Evolutionary conservation across 2,329 filamentous ascomycete genomes (phyloP).

Genomic region (Byssothecium circinans): DNA sequence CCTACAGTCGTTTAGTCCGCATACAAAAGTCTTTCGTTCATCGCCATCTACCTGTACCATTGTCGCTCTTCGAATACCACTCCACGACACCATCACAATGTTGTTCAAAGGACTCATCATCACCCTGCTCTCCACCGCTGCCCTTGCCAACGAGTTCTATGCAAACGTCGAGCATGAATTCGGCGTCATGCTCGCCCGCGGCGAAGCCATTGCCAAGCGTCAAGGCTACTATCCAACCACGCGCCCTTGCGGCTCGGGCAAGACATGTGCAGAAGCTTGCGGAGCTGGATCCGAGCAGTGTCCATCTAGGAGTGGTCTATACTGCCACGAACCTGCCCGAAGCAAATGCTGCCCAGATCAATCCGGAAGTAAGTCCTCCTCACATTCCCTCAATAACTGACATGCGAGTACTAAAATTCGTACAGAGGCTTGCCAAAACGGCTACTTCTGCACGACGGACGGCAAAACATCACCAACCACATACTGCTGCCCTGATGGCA

Average conservation of each 20-base stretch:
- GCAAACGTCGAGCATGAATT: slow-evolving; percentile 44
- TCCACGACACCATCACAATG: slow-evolving; percentile 25
- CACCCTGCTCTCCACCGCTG: slow-evolving; percentile 20
- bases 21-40: slow-evolving; percentile 9
- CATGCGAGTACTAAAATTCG: slow-evolving; percentile 7
- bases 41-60: not conserved
- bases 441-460: slow-evolving; percentile 66
- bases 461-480: slow-evolving; percentile 47
- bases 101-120: slow-evolving; percentile 28
- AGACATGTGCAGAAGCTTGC: slow-evolving; percentile 60
- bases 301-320: slow-evolving; percentile 53
- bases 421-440: slow-evolving; percentile 61
- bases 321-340: slow-evolving; percentile 60
- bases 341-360: slow-evolving; percentile 60
- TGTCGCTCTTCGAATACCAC: not conserved
- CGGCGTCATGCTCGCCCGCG: slow-evolving; percentile 46
- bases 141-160: slow-evolving; percentile 23
- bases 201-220: slow-evolving; percentile 20
- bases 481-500: slow-evolving; percentile 63
- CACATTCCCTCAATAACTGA: not conserved
- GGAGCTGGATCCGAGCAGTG: slow-evolving; percentile 56
- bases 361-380: slow-evolving; percentile 56
- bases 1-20: not conserved
- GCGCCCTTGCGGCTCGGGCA: slow-evolving; percentile 53
- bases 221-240: slow-evolving; percentile 53